Percentiles rank a stretch among this genome's conserved stretches.
phyloP scores from a whole-genome alignment of 495 filamentous ascomycete genomes.

The Penicillium subrubescens region DNA sequence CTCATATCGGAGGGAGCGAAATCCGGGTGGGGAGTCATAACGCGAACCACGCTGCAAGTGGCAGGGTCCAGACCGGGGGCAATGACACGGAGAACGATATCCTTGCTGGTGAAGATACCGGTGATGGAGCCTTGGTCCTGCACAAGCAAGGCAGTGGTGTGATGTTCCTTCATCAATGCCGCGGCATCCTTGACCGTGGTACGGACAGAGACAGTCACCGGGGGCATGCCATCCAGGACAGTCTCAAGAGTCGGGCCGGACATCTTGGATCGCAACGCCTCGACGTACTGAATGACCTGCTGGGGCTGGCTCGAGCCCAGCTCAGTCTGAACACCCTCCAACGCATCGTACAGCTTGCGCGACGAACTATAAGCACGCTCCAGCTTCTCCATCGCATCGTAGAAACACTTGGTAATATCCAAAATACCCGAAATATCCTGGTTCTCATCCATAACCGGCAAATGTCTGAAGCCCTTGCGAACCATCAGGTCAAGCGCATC shows the following conservation, averaged over 20 bases:
- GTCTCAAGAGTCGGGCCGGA: conserved; percentile 95
- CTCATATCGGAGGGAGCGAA: conserved; percentile 99
- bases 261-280: conserved; percentile 94
- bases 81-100: conserved; percentile 97
- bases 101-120: conserved; percentile 99
- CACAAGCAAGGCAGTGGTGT: conserved; percentile 93
- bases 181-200: conserved; percentile 97
- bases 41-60: conserved; percentile 94
- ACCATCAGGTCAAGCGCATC: conserved; percentile 98
- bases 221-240: conserved; percentile 87
- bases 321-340: conserved; percentile 98
- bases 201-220: conserved; percentile 90
- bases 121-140: conserved; percentile 97
- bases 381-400: conserved; percentile 99
- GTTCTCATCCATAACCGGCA: conserved; percentile 99
- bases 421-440: conserved; percentile 98
- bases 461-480: conserved; percentile 92
- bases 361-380: conserved; percentile 97
- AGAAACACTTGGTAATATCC: conserved; percentile 99
- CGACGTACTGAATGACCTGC: conserved; percentile 98
- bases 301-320: conserved; percentile 94
- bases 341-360: conserved; percentile 90
- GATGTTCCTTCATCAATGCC: conserved; percentile 94
- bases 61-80: conserved; percentile 92
- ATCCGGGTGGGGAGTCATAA: conserved; percentile 98